Conservation (phyloP, 2,329 filamentous ascomycete genomes). For the Ophiostoma populinum region DNA sequence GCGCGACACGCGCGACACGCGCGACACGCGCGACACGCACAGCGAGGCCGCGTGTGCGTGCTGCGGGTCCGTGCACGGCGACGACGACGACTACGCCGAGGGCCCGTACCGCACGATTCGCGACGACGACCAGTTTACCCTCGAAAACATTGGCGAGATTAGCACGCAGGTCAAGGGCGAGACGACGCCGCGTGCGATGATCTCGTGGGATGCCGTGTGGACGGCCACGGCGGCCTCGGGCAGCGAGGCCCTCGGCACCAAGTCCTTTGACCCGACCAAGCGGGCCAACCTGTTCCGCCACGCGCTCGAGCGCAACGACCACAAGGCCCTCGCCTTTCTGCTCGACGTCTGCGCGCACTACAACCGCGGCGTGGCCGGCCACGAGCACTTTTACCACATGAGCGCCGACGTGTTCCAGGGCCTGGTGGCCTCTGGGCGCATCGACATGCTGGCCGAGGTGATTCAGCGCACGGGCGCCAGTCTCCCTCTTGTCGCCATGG, state of each 20-base stretch:
- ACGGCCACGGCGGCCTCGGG: too few relatives aligned
- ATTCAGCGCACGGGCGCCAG: slow-evolving; percentile 52
- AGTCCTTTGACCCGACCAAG: too few relatives aligned
- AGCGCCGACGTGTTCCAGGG: slow-evolving; percentile 23
- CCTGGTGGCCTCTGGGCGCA: slow-evolving; percentile 31
- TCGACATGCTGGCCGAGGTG: slow-evolving; percentile 41
- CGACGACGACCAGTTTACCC: slow-evolving; percentile 51
- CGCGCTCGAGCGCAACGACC: slow-evolving; percentile 35
- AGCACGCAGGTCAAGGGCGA: slow-evolving; percentile 51
- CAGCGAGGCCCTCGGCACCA: too few relatives aligned
- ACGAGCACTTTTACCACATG: slow-evolving; percentile 24
- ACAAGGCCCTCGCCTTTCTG: slow-evolving; percentile 34
- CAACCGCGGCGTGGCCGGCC: too few relatives aligned
- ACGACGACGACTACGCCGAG: slow-evolving; percentile 16
- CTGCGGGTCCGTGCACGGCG: slow-evolving; percentile 12
- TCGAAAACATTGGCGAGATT: slow-evolving; percentile 58
- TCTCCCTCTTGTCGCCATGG: slow-evolving; percentile 48
- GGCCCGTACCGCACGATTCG: slow-evolving; percentile 36
- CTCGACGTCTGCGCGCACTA: slow-evolving; percentile 34
- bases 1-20: too few relatives aligned
- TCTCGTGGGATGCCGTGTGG: slow-evolving; percentile 6
- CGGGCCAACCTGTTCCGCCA: slow-evolving; percentile 24
- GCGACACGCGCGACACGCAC: too few relatives aligned
- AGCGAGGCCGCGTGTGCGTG: too few relatives aligned
- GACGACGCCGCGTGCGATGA: background rate